These are phyloP conservation scores for Solanum etuberosum DNA, from an alignment of 257 asterid genomes.

Conservation along the genomic window DNA sequence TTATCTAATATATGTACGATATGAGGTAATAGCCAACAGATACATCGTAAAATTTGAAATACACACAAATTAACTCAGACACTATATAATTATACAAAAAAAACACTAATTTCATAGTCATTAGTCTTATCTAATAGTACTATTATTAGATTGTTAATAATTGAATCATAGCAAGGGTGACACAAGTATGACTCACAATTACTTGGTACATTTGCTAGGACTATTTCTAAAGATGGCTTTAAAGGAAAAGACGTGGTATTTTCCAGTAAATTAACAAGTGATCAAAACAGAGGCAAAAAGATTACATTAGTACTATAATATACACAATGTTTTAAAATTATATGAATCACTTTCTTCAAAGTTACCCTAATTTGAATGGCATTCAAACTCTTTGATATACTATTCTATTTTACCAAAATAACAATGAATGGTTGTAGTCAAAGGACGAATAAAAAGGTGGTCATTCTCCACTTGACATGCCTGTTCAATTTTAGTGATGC, in stretches of 20 bases:
- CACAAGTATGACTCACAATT: neutral
- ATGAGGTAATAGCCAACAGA: neutral
- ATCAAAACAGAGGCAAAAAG: neutral
- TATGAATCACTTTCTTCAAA: neutral
- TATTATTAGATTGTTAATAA: neutral
- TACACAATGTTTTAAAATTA: neutral
- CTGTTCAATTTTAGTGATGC: neutral
- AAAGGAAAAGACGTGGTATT: neutral
- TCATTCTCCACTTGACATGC: constrained; percentile 1
- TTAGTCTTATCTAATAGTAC: neutral
- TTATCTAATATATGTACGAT: neutral
- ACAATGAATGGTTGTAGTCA: neutral
- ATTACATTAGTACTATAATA: neutral
- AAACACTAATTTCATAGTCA: neutral
- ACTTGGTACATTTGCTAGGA: neutral
- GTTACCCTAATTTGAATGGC: neutral
- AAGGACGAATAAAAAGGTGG: neutral
- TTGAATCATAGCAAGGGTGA: neutral
- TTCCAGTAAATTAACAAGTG: neutral
- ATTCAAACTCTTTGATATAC: neutral
- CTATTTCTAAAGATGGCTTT: neutral
- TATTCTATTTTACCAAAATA: neutral
- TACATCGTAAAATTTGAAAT: neutral
- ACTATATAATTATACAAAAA: neutral
- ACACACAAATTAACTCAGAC: neutral